Base-by-base conservation (phyloP, 352 stramenopile species). In the Phytophthora chlamydospora region DNA sequence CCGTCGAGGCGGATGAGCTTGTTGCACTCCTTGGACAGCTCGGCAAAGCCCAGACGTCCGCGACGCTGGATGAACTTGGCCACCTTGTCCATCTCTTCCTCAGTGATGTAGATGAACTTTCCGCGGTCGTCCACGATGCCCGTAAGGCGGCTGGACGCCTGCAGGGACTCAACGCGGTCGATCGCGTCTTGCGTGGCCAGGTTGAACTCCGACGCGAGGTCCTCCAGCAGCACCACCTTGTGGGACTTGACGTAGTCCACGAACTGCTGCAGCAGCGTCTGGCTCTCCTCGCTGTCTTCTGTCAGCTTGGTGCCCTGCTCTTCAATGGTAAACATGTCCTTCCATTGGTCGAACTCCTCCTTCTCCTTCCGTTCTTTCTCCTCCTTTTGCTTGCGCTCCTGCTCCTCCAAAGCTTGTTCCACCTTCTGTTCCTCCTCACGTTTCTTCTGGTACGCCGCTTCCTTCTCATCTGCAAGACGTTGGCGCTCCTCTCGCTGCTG, bases 51-150 rank as follows among this genome's bases (percentile, higher is more conserved):
- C 56, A 93, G 45, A 33, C 85, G 80, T 13, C 85, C 85, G 31
- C 85, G 83, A 43, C 76, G 76, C 50, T 85, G 64, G 40, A 93
- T 87, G 45, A 85, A 90, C 63, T 74, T 80, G 40, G 76, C 82
- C 33, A 93, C 80, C 35, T 77, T 80, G 58, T 90, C 73, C 80
- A 93, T 91, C 47, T 91, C 80, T 35, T 88, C 73, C 36, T 91
- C 79, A 0, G 82, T 90, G 48, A 93, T 88, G 58, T 81, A 89
- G 47, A 93, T 91, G 63, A 91, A 91, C 55, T 91, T 91, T 55
- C 85, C 85, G 21, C 83, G 80, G 44, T 93, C 85, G 42, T 93
- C 82, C 29, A 93, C 68, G 29, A 93, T 83, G 14, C 85, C 85
- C 5, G 80, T 88, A 49, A 93, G 70, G 14, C 80, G 82, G 43